Base-by-base conservation (phyloP, 2,329 filamentous ascomycete species). In the Hypoxylon sp. region DNA sequence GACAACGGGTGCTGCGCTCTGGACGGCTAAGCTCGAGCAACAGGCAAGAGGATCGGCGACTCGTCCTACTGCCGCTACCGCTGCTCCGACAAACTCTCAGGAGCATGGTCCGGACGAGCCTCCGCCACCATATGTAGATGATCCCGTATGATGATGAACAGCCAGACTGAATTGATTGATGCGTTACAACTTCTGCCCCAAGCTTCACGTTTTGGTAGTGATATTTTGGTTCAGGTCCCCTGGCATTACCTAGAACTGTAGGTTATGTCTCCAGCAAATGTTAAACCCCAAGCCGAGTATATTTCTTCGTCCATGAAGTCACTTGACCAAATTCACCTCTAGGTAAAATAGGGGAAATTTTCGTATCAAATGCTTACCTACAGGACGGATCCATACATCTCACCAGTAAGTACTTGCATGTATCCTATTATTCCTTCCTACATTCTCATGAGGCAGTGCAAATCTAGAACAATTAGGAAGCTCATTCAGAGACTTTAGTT, bases 1-100 rank as follows among this genome's bases (percentile, higher is more conserved):
- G 2, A 91, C 94, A 1, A 89, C 90, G 19, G 96, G 95, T 1
- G 91, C 93, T 46, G 95, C 93, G 1, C 82, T 98, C 36, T 98
- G 95, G 94, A 93, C 90, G 1, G 90, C 90, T 1, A 89, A 91
- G 70, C 81, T 98, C 55, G 94, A 98, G 79, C 83, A 88, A 59
- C 82, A 87, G 72, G 80, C 74, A 28, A 77, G 78, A 52, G 72
- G 72, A 46, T 67, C 59, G 41, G 68, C 43, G 53, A 1, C 38
- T 30, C n/a, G 60, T 5, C 21, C 13, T 14, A 13, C 34, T 23
- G 10, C 53, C 48, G 2, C 28, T 60, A 23, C 23, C 25, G 1
- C 23, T 34, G 23, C 21, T 0, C 62, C 52, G 17, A 38, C 48
- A 13, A 62, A 74, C 50, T 68, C 56, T 17, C 70, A 63, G 38